Base-by-base conservation (phyloP, 345 rosid genomes). In the Clarkia xantiana region DNA sequence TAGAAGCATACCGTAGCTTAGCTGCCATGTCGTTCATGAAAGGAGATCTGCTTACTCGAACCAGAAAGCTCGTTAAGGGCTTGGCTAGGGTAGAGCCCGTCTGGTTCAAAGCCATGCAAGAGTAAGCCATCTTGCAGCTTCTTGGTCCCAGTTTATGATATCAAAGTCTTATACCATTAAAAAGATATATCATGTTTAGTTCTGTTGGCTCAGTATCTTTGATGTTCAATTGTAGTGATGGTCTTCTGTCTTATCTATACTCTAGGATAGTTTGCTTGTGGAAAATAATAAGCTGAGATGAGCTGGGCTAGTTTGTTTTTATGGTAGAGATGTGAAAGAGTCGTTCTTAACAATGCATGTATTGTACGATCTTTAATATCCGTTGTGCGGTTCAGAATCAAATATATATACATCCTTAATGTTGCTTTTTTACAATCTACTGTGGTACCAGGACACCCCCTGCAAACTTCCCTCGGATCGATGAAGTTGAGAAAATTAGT, bases 61-160 rank as follows among this genome's bases (percentile, higher is more conserved):
- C 82, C 55, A 77, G 82, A 60, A 90, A 70, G 75, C 86, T 90
- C 51, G 94, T 83, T 34, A 81, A 83, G 62, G 98, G 98, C 20
- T 52, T 90, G 51, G 94, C 86, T 50, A 81, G 62, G 44, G 67
- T 78, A 1, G 86, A 83, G 63, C 94, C 89, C 51, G 58, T 63
- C 49, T 83, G 97, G 94, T 86, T 86, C 60, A 90, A 83, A 74
- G 76, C 96, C 62, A 83, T 90, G 96, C 82, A 83, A 72, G 77
- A 75, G 94, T 86, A 23, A 62, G 68, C 62, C 41, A 18, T 56
- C 47, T 62, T 54, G 40, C 55, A 29, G 6, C 14, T 34, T 40
- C 3, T 9, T 14, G 23, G 17, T 29, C 36, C 14, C 25, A 36
- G 39, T 19, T 17, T 3, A 14, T 15, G 42, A 40, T 11, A 18